Percentiles rank a stretch among this genome's conserved stretches.
Evolutionary conservation across 2,329 filamentous ascomycete genomes (phyloP).

Genomic region (Ascocoryne sarcoides): DNA sequence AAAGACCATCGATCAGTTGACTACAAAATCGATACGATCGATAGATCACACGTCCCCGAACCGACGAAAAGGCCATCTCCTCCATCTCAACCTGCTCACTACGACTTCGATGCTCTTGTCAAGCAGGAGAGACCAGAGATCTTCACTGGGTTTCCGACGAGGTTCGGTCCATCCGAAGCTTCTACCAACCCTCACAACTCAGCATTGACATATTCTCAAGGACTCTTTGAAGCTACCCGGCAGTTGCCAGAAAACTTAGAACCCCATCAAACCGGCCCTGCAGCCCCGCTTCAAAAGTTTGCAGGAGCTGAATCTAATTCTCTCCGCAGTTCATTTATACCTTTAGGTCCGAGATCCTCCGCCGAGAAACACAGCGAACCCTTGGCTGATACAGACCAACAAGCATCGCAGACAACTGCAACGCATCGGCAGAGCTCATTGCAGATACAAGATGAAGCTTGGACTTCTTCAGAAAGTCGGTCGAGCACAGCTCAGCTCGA

Average conservation of each 20-base stretch:
- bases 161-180: conserved; percentile 9
- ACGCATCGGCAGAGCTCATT: background rate
- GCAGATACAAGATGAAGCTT: background rate
- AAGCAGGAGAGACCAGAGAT: conserved; percentile 9
- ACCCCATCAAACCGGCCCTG: background rate
- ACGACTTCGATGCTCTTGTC: conserved; percentile 20
- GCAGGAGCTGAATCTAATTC: background rate
- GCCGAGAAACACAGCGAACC: background rate
- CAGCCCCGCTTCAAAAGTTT: background rate
- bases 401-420: background rate
- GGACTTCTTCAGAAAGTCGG: too few relatives aligned
- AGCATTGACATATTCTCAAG: background rate
- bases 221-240: background rate
- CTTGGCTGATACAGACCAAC: background rate
- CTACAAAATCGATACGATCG: background rate
- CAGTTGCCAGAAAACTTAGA: background rate
- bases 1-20: background rate
- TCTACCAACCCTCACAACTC: conserved; percentile 5
- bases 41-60: background rate
- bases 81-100: conserved; percentile 9
- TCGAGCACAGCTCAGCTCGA: too few relatives aligned
- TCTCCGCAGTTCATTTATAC: background rate
- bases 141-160: conserved; percentile 1
- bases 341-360: background rate
- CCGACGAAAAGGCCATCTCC: conserved; percentile 1